These are phyloP conservation scores for Penicillium corylophilum DNA, from an alignment of 2,329 filamentous ascomycete species.

Conservation along the genomic window DNA sequence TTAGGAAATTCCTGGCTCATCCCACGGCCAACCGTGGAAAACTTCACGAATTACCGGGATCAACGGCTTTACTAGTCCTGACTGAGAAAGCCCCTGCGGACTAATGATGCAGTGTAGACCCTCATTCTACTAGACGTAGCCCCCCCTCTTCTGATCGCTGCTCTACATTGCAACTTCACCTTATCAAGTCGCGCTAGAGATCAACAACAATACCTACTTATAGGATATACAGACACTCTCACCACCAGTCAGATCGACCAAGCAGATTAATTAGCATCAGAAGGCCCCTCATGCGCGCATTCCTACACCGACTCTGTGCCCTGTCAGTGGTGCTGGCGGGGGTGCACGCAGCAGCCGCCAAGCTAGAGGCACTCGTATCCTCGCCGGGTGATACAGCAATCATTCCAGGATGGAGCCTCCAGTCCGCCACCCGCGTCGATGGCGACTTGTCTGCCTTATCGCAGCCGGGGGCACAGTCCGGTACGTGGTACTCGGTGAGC, in stretches of 20 bases:
- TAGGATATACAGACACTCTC: neutral
- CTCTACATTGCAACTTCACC: conserved; percentile 3
- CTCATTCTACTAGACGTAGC: conserved; percentile 10
- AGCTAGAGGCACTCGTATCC: conserved; percentile 16
- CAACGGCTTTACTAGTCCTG: conserved; percentile 9
- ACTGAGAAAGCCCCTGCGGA: conserved; percentile 4
- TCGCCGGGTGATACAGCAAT: conserved; percentile 24
- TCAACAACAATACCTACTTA: neutral
- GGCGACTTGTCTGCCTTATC: conserved; percentile 44
- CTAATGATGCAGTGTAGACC: neutral
- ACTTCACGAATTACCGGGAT: conserved; percentile 10
- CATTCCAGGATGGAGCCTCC: conserved; percentile 51
- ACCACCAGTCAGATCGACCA: neutral
- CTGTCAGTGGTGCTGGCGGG: neutral
- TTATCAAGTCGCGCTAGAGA: neutral
- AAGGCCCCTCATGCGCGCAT: neutral
- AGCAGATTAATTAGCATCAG: neutral
- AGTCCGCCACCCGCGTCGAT: conserved; percentile 44
- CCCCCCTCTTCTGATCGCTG: neutral
- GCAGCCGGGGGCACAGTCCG: conserved; percentile 45
- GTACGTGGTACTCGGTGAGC: conserved; percentile 53
- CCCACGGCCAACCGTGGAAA: conserved; percentile 1
- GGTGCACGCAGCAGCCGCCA: neutral
- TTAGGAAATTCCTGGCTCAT: conserved; percentile 4
- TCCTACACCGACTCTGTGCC: neutral